These are phyloP conservation scores for Metschnikowia corniflorae DNA, from an alignment of 805 yeast genomes.

Conservation along the genomic window DNA sequence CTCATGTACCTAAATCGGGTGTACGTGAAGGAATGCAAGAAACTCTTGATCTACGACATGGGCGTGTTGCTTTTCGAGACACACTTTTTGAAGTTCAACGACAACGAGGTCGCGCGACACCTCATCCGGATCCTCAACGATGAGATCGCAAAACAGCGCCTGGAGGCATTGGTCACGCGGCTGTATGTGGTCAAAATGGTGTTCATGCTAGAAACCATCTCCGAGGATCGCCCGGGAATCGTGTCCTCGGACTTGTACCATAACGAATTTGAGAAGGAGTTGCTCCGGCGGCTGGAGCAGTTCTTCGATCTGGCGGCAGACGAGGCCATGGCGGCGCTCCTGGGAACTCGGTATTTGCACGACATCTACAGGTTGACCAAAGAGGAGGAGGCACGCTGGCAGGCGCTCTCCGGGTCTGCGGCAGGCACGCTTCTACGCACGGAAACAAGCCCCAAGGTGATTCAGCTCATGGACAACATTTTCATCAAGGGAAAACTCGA, in stretches of 20 bases:
- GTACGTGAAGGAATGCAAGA: conserved; percentile 65
- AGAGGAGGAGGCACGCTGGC: conserved; percentile 59
- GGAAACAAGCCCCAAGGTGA: conserved; percentile 50
- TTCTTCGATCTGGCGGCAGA: conserved; percentile 51
- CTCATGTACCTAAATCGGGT: conserved; percentile 85
- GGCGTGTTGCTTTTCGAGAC: conserved; percentile 69
- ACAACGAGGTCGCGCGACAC: conserved; percentile 48
- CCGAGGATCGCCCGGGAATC: conserved; percentile 33
- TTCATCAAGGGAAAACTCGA: conserved; percentile 57
- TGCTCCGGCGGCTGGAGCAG: conserved; percentile 50
- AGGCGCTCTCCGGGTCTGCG: conserved; percentile 40
- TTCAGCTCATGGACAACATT: conserved; percentile 54
- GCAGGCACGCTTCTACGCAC: conserved; percentile 15
- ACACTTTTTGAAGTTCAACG: conserved; percentile 48
- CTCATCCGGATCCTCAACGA: conserved; percentile 49
- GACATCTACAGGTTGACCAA: conserved; percentile 50
- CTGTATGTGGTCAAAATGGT: conserved; percentile 58
- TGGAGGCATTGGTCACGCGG: conserved; percentile 50
- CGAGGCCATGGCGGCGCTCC: conserved; percentile 38
- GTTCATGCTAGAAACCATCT: conserved; percentile 66
- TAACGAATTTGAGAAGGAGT: conserved; percentile 61
- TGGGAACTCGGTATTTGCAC: conserved; percentile 54
- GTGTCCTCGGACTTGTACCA: conserved; percentile 48
- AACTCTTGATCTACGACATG: conserved; percentile 65
- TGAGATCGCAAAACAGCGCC: conserved; percentile 55